Evolutionary conservation across 176 grass and related monocot genomes (phyloP), one percentile per base, ranked within the genome.

Genomic region (Themeda triandra): DNA sequence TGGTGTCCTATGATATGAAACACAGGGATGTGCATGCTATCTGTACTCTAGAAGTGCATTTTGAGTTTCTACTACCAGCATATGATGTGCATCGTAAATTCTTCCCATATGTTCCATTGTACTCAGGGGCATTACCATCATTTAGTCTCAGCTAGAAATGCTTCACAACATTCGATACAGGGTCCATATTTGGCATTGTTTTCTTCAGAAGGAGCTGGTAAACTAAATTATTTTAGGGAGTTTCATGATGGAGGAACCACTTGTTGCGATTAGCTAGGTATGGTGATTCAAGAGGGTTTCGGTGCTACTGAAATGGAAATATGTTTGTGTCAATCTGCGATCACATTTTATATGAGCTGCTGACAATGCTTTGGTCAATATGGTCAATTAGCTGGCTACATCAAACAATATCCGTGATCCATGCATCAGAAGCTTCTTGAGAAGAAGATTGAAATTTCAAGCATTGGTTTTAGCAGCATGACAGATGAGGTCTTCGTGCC

Each of bases 41-140:
- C 2, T 66, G 77, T 64, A 48, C 62, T 14, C 18, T 19, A 45
- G 18, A 40, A 69, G 67, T 69, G 21, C 67, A 40, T 13, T 10
- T 69, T 69, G 9, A n/a, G 21, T 36, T 39, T 69, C 4, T 2
- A 40, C 1, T 1, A n/a, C n/a, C 13, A 5, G 1, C 31, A 2
- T 0, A 9, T 6, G 1, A 9, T 10, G 2, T 3, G 14, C 24
- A 3, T 66, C 60, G 27, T 41, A 18, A 3, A 4, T 66, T 80
- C 29, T 66, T 39, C 37, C 77, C 62, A 15, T 66, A 80, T 65
- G 27, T 49, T 65, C 77, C 39, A 31, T 66, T 79, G 60, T 65
- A 79, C 39, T 46, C 60, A 31, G 2, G 17, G 76, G 35, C 25
- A 32, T 66, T 79, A 45, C 15, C 59, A 31, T 31, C 37, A 45